These are phyloP conservation scores for Candida pseudoviswanathii DNA, from an alignment of 1,139 yeast species.

Conservation along the genomic window DNA sequence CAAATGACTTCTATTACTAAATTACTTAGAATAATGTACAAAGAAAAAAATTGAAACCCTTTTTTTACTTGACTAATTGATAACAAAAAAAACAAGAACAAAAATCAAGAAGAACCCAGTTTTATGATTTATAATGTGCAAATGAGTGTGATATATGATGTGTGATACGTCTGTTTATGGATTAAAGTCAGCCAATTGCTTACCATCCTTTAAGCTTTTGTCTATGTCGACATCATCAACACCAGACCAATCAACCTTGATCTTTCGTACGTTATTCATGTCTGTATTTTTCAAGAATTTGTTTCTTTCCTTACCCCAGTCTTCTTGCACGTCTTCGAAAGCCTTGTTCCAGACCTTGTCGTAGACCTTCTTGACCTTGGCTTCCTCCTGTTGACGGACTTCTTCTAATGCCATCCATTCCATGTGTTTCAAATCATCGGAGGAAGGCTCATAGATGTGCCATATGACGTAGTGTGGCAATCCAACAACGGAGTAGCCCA, in stretches of 20 bases:
- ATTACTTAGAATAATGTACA: background rate
- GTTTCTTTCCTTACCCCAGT: slow-evolving; percentile 69
- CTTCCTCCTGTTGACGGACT: slow-evolving; percentile 68
- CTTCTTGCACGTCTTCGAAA: slow-evolving; percentile 68
- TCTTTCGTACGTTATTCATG: slow-evolving; percentile 47
- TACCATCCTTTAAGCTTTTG: slow-evolving; percentile 26
- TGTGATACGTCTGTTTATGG: slow-evolving; percentile 25
- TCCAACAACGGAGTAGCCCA: slow-evolving; percentile 83
- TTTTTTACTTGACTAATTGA: background rate
- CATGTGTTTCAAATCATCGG: slow-evolving; percentile 88
- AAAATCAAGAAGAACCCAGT: slow-evolving; percentile 1
- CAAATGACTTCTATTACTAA: slow-evolving; percentile 1
- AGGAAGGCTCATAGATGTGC: slow-evolving; percentile 90
- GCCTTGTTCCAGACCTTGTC: slow-evolving; percentile 78
- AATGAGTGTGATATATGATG: background rate
- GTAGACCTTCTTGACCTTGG: slow-evolving; percentile 65
- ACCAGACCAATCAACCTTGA: slow-evolving; percentile 71
- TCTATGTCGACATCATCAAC: slow-evolving; percentile 50
- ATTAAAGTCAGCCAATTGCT: slow-evolving; percentile 46
- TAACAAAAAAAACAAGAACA: background rate
- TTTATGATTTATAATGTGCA: background rate
- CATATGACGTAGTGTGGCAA: slow-evolving; percentile 88
- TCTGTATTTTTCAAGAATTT: slow-evolving; percentile 76
- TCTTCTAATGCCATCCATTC: slow-evolving; percentile 97
- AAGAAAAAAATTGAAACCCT: background rate